Evolutionary conservation across 2,329 filamentous ascomycete genomes (phyloP).

Genomic region (Fusarium marasasianum): DNA sequence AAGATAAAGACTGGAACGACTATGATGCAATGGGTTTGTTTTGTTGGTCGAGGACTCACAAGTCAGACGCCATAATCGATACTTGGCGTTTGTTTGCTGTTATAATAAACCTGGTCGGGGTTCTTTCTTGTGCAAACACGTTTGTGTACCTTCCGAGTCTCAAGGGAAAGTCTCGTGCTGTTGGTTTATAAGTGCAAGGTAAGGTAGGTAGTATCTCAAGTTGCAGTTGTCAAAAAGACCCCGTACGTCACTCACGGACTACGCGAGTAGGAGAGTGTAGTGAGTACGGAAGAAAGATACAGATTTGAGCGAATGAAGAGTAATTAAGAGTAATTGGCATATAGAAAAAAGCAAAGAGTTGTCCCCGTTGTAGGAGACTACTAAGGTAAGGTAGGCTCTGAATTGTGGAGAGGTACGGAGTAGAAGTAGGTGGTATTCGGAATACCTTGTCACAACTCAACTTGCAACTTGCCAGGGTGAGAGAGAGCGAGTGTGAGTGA

Average conservation of each 20-base stretch:
- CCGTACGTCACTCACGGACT: slow-evolving; percentile 2
- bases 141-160: slow-evolving; percentile 4
- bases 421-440: neutral
- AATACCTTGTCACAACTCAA: neutral
- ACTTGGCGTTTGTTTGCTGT: slow-evolving; percentile 20
- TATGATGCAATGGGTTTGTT: neutral
- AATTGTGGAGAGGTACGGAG: slow-evolving; percentile 8
- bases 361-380: neutral
- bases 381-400: neutral
- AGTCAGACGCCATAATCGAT: slow-evolving; percentile 15
- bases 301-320: neutral
- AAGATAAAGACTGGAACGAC: neutral
- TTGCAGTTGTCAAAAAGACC: neutral
- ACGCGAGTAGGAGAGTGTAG: neutral
- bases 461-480: neutral
- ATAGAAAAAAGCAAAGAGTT: neutral
- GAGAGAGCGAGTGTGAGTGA: neutral
- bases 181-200: neutral
- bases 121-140: slow-evolving; percentile 11
- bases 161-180: neutral
- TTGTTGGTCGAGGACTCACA: slow-evolving; percentile 20
- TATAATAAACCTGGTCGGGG: neutral
- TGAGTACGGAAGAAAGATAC: too few relatives aligned
- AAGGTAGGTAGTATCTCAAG: neutral
- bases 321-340: neutral